Percentiles rank a stretch among this genome's conserved stretches.
Evolutionary conservation across 73 alveolate species (phyloP).

Genomic region (Paramecium pentaurelia): DNA sequence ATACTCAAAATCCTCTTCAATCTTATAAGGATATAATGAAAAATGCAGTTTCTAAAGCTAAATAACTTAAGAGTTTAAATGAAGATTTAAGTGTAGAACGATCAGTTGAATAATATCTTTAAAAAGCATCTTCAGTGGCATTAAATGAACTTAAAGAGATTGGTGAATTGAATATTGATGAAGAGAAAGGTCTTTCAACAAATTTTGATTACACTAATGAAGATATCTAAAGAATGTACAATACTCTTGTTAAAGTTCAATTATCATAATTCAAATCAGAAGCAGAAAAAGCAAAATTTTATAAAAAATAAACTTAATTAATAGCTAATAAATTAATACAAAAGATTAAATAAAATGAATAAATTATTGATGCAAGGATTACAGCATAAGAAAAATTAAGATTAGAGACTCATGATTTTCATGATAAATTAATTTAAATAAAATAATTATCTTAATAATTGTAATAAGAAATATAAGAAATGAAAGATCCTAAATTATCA

Average conservation of each 20-base stretch:
- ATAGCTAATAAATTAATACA: not conserved
- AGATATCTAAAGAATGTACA: not conserved
- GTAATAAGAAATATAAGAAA: not conserved
- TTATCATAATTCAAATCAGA: not conserved
- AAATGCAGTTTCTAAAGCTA: not conserved
- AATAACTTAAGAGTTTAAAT: not conserved
- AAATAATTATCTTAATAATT: not conserved
- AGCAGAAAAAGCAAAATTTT: constrained; percentile 41
- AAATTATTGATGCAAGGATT: not conserved
- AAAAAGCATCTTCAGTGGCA: not conserved
- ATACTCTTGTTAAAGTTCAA: not conserved
- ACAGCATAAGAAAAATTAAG: not conserved
- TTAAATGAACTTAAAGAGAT: not conserved
- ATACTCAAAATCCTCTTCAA: not conserved
- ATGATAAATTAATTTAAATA: not conserved
- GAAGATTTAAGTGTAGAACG: not conserved
- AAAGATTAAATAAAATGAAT: not conserved
- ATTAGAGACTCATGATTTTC: constrained; percentile 22
- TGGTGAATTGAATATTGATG: not conserved
- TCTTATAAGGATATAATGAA: not conserved
- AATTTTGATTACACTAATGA: constrained; percentile 9
- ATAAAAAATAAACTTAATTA: not conserved
- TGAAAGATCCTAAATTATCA: not conserved
- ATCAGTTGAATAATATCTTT: not conserved
- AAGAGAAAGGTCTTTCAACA: not conserved